Conservation (phyloP, 495 filamentous ascomycete species). For the Neurospora terricola region DNA sequence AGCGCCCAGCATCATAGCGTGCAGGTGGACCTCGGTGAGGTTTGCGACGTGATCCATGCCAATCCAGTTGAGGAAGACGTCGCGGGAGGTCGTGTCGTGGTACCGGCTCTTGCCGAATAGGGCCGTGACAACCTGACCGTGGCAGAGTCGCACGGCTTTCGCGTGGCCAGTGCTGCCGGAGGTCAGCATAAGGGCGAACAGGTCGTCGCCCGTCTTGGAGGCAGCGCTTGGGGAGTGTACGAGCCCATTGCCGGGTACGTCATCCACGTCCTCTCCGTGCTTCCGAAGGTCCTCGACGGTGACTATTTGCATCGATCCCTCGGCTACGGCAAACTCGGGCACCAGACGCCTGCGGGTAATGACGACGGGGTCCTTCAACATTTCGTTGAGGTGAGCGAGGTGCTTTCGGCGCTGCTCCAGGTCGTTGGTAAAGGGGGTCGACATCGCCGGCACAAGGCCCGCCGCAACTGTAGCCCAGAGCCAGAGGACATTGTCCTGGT, state of each 20-base stretch:
- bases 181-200: conserved; percentile 42
- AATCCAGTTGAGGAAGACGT: conserved; percentile 42
- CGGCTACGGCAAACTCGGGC: background rate
- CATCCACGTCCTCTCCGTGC: background rate
- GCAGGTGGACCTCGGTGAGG: conserved; percentile 41
- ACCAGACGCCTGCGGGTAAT: background rate
- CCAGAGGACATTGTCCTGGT: conserved; percentile 31
- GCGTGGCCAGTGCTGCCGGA: conserved; percentile 47
- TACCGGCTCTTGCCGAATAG: conserved; percentile 30
- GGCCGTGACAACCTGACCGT: conserved; percentile 37
- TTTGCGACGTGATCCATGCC: conserved; percentile 45
- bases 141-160: conserved; percentile 41
- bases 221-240: background rate
- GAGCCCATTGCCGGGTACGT: background rate
- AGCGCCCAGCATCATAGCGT: conserved; percentile 28
- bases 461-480: conserved; percentile 36
- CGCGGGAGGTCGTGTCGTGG: conserved; percentile 1
- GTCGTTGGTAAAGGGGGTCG: conserved; percentile 28
- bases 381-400: conserved; percentile 8
- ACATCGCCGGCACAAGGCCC: conserved; percentile 31
- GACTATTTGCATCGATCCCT: background rate
- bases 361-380: conserved; percentile 4
- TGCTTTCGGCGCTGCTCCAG: conserved; percentile 22
- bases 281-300: background rate
- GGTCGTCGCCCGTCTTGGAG: conserved; percentile 3